Evolutionary conservation across 352 stramenopile genomes (phyloP).

Genomic region (Pythium guiyangense): DNA sequence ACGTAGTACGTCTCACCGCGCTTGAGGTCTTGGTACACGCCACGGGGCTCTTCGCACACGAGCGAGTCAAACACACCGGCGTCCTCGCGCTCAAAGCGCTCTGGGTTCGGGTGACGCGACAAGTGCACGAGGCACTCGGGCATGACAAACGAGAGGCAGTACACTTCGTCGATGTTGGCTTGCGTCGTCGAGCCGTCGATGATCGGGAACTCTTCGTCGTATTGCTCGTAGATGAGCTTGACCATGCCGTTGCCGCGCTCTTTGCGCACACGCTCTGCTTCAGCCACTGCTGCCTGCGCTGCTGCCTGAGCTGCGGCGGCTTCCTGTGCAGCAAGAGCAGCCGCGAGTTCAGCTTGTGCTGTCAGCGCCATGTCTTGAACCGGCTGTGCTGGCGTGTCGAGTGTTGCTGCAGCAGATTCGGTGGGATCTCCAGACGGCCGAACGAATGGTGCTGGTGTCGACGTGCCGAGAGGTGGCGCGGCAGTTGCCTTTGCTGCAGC

Average conservation of each 20-base stretch:
- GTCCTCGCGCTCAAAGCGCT: constrained; percentile 54
- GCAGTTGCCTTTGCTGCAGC: background rate
- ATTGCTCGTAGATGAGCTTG: constrained; percentile 86
- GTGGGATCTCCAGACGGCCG: no score
- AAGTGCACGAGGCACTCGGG: constrained; percentile 80
- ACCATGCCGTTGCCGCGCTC: constrained; percentile 56
- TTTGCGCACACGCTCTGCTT: constrained; percentile 31
- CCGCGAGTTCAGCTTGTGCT: background rate
- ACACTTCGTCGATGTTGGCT: constrained; percentile 73
- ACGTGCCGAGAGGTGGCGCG: background rate
- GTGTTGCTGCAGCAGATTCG: no score
- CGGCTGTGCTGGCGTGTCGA: no score
- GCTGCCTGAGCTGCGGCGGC: constrained; percentile 1
- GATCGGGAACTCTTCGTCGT: constrained; percentile 83
- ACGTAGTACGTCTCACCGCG: constrained; percentile 75
- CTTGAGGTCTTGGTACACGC: constrained; percentile 65
- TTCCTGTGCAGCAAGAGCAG: background rate
- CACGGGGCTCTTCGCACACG: constrained; percentile 58
- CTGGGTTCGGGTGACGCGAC: constrained; percentile 34
- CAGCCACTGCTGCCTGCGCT: no score
- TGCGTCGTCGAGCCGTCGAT: constrained; percentile 72
- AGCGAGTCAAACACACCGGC: constrained; percentile 51
- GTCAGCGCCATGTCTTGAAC: background rate
- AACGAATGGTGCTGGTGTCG: background rate
- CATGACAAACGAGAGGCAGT: constrained; percentile 89